Conservation (phyloP, 441 rosid genomes). For the Gossypium gossypioides region DNA sequence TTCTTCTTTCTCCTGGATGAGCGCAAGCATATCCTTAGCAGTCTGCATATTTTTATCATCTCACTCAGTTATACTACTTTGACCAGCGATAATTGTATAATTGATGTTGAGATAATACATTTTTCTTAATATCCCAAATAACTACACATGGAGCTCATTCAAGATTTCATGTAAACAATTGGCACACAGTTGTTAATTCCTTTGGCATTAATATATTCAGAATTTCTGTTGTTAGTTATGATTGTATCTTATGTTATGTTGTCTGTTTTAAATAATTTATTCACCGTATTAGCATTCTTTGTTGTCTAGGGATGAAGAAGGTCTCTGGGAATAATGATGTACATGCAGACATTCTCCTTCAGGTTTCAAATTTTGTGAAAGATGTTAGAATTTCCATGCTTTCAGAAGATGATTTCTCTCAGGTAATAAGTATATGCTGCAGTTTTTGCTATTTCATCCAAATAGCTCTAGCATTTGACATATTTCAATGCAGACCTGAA, state of each 20-base stretch:
- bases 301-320: slow-evolving; percentile 41
- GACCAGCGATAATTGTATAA: background rate
- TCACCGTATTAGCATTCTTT: background rate
- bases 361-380: slow-evolving; percentile 38
- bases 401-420: slow-evolving; percentile 52
- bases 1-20: background rate
- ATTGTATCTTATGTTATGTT: slow-evolving; percentile 1
- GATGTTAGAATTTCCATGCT: slow-evolving; percentile 42
- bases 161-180: background rate
- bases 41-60: background rate
- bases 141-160: background rate
- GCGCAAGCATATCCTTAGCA: background rate
- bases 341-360: slow-evolving; percentile 31
- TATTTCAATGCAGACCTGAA: background rate
- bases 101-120: background rate
- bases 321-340: slow-evolving; percentile 27
- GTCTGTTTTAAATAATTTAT: slow-evolving; percentile 1
- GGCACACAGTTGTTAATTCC: background rate
- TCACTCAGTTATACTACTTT: background rate
- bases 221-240: background rate
- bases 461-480: background rate
- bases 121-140: background rate
- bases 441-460: background rate
- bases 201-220: background rate
- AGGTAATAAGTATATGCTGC: slow-evolving; percentile 29